A percentile compares a stretch with the other conserved stretches of the same genome.
phyloP scores from a whole-genome alignment of 2,329 filamentous ascomycete species.

The Pseudocercospora fuligena region DNA sequence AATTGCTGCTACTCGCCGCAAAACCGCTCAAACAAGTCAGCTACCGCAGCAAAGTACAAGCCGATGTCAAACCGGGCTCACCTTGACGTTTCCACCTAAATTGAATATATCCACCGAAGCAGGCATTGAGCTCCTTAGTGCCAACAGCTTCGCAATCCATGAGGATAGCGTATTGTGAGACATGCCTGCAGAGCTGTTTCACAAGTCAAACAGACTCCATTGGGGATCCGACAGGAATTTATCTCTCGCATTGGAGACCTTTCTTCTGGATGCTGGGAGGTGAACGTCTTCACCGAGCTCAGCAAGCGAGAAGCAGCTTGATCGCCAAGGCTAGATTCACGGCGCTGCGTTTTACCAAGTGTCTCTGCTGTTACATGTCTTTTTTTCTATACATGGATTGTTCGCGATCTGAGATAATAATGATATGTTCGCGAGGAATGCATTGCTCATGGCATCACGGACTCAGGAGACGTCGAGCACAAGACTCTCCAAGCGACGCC shows the following conservation, averaged over 20 bases:
- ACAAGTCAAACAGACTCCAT: too few relatives aligned
- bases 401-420: too few relatives aligned
- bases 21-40: not conserved
- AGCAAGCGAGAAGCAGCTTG: not conserved
- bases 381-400: too few relatives aligned
- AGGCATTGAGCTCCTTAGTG: not conserved
- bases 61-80: not conserved
- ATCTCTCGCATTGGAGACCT: not conserved
- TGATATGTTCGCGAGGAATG: too few relatives aligned
- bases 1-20: not conserved
- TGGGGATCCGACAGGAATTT: too few relatives aligned
- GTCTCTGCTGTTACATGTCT: not conserved
- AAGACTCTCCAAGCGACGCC: conserved; percentile 8
- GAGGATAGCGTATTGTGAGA: too few relatives aligned
- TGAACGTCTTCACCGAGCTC: not conserved
- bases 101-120: not conserved
- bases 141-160: not conserved
- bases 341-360: not conserved
- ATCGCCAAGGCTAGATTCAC: not conserved
- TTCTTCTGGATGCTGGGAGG: not conserved
- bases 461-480: not conserved
- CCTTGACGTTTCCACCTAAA: not conserved
- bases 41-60: not conserved
- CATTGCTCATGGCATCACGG: not conserved
- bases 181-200: too few relatives aligned